These are phyloP conservation scores for Agapanthus africanus DNA, from an alignment of 106 monocot genomes.

Conservation along the genomic window DNA sequence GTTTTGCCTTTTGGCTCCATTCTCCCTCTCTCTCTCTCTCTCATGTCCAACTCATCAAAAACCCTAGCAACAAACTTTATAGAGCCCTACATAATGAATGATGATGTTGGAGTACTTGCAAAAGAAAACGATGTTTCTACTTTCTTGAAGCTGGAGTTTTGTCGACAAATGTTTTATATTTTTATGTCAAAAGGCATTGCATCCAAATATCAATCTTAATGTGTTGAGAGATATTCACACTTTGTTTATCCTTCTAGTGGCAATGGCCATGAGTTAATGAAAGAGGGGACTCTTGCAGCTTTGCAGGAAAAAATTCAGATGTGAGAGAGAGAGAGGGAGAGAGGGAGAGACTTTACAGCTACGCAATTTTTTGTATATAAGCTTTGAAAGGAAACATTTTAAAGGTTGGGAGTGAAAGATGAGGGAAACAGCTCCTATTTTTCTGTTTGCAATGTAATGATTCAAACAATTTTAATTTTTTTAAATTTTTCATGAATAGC, in stretches of 20 bases:
- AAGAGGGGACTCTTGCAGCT: background rate
- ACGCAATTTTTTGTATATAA: background rate
- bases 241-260: background rate
- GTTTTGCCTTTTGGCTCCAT: background rate
- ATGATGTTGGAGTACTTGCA: background rate
- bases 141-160: too few species aligned
- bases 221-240: background rate
- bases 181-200: background rate
- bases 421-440: background rate
- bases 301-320: too few species aligned
- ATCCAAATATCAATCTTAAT: background rate
- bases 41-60: background rate
- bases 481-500: too few species aligned
- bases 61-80: background rate
- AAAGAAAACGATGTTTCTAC: background rate
- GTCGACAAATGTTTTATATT: too few species aligned
- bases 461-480: too few species aligned
- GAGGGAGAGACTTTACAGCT: constrained; percentile 2
- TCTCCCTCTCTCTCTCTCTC: background rate
- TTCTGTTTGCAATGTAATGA: background rate
- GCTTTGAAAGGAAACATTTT: background rate
- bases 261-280: background rate
- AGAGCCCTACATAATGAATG: background rate
- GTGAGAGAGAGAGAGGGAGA: too few species aligned
- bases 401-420: background rate